These are phyloP conservation scores for Lactifluus echinatus DNA, from an alignment of 768 basidiomycete genomes.

Conservation along the genomic window DNA sequence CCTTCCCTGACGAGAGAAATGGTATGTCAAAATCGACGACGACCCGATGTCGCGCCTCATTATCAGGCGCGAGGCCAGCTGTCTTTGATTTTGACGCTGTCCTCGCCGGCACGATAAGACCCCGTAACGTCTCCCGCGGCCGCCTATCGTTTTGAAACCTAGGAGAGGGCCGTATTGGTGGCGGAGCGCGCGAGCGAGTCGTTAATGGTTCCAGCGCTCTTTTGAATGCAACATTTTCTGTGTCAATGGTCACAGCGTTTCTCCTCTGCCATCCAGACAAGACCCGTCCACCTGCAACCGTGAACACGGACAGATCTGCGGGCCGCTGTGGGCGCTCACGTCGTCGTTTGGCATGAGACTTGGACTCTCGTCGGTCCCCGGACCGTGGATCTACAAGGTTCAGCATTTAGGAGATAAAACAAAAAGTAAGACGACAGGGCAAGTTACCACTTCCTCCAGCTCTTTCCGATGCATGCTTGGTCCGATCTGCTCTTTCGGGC, in stretches of 20 bases:
- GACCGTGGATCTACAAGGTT: neutral
- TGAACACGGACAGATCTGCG: constrained; percentile 33
- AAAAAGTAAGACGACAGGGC: neutral
- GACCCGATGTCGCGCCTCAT: constrained; percentile 22
- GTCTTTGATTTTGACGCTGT: constrained; percentile 2
- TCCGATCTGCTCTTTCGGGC: neutral
- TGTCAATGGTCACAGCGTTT: constrained; percentile 33
- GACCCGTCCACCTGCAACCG: constrained; percentile 32
- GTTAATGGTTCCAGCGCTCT: constrained; percentile 10
- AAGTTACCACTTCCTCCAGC: neutral
- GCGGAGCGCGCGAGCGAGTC: neutral
- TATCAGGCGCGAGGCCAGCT: neutral
- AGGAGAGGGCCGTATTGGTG: neutral
- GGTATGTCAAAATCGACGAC: constrained; percentile 45
- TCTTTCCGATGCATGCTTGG: neutral
- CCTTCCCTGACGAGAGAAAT: constrained; percentile 41
- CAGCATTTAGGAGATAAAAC: neutral
- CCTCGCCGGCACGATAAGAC: neutral
- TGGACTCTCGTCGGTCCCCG: neutral
- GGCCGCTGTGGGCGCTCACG: constrained; percentile 21
- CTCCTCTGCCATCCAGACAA: constrained; percentile 30
- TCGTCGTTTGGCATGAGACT: neutral
- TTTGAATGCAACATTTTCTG: constrained; percentile 33
- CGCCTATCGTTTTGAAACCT: neutral
- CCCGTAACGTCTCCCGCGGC: neutral